Base-by-base conservation (phyloP, 1,284 basidiomycete genomes). In the Trichosporon asahii region DNA sequence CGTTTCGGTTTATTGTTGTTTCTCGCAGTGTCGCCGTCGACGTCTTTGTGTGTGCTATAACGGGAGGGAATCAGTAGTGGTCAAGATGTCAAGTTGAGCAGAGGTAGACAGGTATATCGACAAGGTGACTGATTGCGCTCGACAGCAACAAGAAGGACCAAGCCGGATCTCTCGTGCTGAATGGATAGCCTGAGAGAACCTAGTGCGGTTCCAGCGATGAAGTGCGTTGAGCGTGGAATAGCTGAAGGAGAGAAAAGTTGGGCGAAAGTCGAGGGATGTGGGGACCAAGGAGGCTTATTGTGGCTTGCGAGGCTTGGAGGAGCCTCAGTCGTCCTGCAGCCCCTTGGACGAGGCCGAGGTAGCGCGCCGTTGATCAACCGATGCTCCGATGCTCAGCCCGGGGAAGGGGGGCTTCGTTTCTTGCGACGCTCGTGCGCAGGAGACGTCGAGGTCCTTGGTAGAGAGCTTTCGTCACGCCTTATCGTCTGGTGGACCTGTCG, bases 231-330 rank as follows among this genome's bases (percentile, higher is more conserved):
- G 57, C 57, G 27, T n/a, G 57, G 18, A n/a, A 31, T 8, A 31
- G 55, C 27, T 21, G 29, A 31, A 61, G 27, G 18, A 29, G 57
- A 31, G n/a, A 31, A 31, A 31, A 61, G 57, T 31, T 61, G 57
- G 57, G 57, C 27, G 29, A 61, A 6, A 14, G 29, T n/a, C 4
- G 8, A n/a, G 27, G 57, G 57, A 31, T n/a, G 5, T 61, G 57
- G 7, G 57, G 27, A 21, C 29, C 23, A 11, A 18, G 18, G 57
- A 31, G 57, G 57, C 57, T 61, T 31, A 31, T n/a, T 61, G 57
- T n/a, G 57, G 57, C 57, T 61, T 61, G 57, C 29, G 57, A 31
- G 57, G 57, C 57, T 61, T 61, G 57, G 23, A n/a, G 55, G 49
- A 53, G 25, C 49, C 29, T 61, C 27, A 31, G 12, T 33, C 25